Percentiles rank a stretch among this genome's conserved stretches.
These are phyloP conservation scores for Coemansia sp. DNA, from an alignment of 192 early-diverging fungal species.

Conservation along the genomic window DNA sequence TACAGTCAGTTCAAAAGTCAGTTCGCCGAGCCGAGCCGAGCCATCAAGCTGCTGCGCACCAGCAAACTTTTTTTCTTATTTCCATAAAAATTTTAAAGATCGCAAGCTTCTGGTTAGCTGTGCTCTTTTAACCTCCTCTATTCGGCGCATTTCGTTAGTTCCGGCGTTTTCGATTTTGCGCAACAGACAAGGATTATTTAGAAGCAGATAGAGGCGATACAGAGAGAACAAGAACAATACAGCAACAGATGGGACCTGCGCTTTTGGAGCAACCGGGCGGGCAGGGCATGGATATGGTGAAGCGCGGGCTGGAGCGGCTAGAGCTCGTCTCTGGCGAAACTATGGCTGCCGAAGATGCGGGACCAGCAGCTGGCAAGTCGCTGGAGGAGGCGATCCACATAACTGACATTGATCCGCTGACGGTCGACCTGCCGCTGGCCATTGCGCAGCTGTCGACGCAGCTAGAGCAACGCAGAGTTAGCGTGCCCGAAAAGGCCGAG, in stretches of 20 bases:
- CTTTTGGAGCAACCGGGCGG: neutral
- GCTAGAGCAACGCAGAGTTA: neutral
- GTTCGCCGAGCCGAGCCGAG: neutral
- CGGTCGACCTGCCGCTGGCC: constrained; percentile 38
- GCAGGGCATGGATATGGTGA: constrained; percentile 24
- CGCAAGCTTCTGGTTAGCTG: too few relatives aligned
- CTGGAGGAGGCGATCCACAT: constrained; percentile 17
- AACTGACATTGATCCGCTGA: constrained; percentile 38
- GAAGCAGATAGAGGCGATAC: too few relatives aligned
- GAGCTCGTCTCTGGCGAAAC: constrained; percentile 11
- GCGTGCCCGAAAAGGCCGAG: constrained; percentile 1
- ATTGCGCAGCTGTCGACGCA: constrained; percentile 6
- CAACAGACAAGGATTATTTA: too few relatives aligned
- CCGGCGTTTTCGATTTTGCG: too few relatives aligned
- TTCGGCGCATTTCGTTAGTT: too few relatives aligned
- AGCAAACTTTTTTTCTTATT: too few relatives aligned
- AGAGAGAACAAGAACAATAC: too few relatives aligned
- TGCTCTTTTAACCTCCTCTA: too few relatives aligned
- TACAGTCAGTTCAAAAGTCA: too few relatives aligned
- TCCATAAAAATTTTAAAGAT: too few relatives aligned
- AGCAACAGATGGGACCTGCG: constrained; percentile 6
- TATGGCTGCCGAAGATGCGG: neutral
- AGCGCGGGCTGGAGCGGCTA: constrained; percentile 30
- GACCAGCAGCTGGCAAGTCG: neutral
- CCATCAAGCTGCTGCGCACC: too few relatives aligned